Percentiles rank a stretch among this genome's conserved stretches.
These are phyloP conservation scores for Sarcocystis neurona DNA, from an alignment of 169 alveolate species.

Conservation along the genomic window DNA sequence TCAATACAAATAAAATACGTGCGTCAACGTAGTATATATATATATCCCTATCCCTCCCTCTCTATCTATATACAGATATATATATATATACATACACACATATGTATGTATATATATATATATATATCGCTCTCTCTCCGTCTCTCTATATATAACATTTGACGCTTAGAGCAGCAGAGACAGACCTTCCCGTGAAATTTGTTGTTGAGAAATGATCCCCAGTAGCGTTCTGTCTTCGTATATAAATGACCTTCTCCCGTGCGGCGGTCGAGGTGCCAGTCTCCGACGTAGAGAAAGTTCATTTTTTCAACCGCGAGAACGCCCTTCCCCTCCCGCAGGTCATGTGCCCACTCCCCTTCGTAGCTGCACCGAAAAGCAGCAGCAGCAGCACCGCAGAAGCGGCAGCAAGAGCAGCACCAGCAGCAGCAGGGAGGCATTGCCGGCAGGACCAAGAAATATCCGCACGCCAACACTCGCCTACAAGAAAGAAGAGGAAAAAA, in stretches of 20 bases:
- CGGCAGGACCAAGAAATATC: too few relatives aligned
- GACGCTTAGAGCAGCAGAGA: background rate
- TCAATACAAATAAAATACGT: too few relatives aligned
- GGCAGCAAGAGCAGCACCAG: background rate
- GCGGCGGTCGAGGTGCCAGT: constrained; percentile 63
- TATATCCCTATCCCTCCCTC: too few relatives aligned
- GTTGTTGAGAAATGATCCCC: constrained; percentile 64
- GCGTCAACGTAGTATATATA: too few relatives aligned
- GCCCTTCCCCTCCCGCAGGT: constrained; percentile 65
- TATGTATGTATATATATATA: background rate
- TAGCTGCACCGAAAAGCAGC: constrained; percentile 50
- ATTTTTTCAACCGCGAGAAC: constrained; percentile 54
- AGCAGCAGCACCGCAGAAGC: background rate
- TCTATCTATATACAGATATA: too few relatives aligned
- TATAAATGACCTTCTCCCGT: constrained; percentile 63
- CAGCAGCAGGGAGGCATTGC: too few relatives aligned
- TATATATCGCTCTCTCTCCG: too few relatives aligned
- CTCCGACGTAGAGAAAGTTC: constrained; percentile 61
- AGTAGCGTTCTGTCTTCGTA: constrained; percentile 52
- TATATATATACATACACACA: background rate
- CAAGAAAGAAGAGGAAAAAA: too few relatives aligned
- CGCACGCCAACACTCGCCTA: too few relatives aligned
- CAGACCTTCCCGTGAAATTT: constrained; percentile 61
- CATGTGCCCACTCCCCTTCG: constrained; percentile 65
- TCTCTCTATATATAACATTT: too few relatives aligned